A percentile compares a stretch with the other conserved stretches of the same genome.
phyloP scores from a whole-genome alignment of 1,284 basidiomycete genomes.

The Somion occarium region DNA sequence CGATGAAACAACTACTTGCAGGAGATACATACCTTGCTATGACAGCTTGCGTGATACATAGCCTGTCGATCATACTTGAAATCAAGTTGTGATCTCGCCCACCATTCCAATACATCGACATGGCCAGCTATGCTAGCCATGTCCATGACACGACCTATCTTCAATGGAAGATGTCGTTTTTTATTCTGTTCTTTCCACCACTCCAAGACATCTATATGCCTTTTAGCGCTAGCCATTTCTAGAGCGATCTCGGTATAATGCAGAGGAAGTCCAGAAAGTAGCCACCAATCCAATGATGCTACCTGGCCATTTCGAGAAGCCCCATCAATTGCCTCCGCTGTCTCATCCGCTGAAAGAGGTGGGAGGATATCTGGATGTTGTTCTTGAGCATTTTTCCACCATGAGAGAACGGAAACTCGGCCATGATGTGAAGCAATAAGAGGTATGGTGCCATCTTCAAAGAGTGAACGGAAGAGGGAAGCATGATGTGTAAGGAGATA shows the following conservation, averaged over 20 bases:
- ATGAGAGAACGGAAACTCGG: constrained; percentile 65
- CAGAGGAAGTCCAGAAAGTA: constrained; percentile 47
- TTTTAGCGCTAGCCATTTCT: constrained; percentile 70
- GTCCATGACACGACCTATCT: constrained; percentile 78
- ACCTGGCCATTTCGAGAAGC: constrained; percentile 70
- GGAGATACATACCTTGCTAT: constrained; percentile 45
- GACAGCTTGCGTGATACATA: constrained; percentile 69
- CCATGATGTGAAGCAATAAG: constrained; percentile 71
- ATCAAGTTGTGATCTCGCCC: constrained; percentile 66
- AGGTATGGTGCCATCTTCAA: constrained; percentile 64
- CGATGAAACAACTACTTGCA: neutral
- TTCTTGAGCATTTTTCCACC: constrained; percentile 70
- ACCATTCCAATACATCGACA: constrained; percentile 74
- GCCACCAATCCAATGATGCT: constrained; percentile 70
- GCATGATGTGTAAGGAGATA: constrained; percentile 62
- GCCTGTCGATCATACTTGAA: constrained; percentile 73
- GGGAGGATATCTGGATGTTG: constrained; percentile 53
- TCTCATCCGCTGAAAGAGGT: constrained; percentile 42
- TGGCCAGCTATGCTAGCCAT: constrained; percentile 71
- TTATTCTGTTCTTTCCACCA: constrained; percentile 62
- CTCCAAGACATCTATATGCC: constrained; percentile 64
- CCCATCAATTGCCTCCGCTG: constrained; percentile 62
- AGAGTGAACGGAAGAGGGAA: constrained; percentile 54
- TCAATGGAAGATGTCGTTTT: constrained; percentile 46
- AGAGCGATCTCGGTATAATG: constrained; percentile 74